Base-by-base conservation (phyloP, 495 filamentous ascomycete species). In the Staphylotrichum tortipilum region DNA sequence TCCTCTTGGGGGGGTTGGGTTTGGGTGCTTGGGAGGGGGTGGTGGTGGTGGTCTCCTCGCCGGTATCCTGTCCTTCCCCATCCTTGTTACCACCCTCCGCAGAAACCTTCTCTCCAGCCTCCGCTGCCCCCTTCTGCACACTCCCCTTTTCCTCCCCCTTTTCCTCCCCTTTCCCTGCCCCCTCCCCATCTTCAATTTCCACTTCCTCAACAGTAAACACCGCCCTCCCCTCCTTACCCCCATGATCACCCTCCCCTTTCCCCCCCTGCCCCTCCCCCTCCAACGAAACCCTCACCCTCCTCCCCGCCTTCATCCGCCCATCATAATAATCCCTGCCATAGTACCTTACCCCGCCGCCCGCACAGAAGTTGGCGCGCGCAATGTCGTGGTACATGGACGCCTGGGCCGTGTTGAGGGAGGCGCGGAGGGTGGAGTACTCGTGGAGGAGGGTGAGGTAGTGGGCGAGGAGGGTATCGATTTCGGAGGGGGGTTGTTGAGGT, bases 301-400 rank as follows among this genome's bases (percentile, higher is more conserved):
- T 70, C 38, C 63, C 57, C 1, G 85, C 82, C 52, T 83, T 79
- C 83, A 87, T 88, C 43, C 84, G 72, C 53, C 77, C 78, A 64
- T 88, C 84, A 60, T 84, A 89, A 61, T 78, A 77, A 50, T 86
- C 83, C 42, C 69, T 69, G 19, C 83, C 83, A 62, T 83, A 87
- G 40, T 30, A 17, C 77, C 53, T 68, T 43, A 78, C 60, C 9
- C 81, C 81, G 10, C 80, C 75, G 36, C 78, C 70, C 38, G 79
- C 81, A 17, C 75, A 70, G 42, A 85, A 88, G 63, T 88, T 88
- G 37, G 85, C 84, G 46, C 82, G 78, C 21, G 85, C 80, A 17
- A 89, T 74, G 65, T 67, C 54, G 21, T 73, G 73, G 55, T 68
- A 70, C 28, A 74, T 61, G 51, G 73, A 75, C 17, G 80, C 73